These are phyloP conservation scores for Stephanodiscus minutulus DNA, from an alignment of 108 stramenopile species.

Conservation along the genomic window DNA sequence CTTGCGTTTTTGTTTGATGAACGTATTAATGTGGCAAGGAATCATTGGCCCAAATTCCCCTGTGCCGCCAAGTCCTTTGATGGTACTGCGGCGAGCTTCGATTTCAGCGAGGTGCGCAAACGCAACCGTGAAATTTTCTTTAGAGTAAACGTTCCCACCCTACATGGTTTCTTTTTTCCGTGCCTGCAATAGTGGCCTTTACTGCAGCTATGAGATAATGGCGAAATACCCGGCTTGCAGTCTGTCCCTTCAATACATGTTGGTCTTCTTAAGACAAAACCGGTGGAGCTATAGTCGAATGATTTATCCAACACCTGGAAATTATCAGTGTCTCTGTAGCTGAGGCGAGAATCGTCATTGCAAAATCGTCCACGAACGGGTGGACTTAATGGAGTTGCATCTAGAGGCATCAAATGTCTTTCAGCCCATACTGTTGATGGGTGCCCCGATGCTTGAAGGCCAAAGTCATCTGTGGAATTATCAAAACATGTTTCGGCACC, in stretches of 20 bases:
- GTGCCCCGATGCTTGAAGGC: constrained; percentile 42
- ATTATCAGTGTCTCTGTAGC: constrained; percentile 60
- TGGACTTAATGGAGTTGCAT: constrained; percentile 53
- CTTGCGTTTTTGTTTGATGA: not conserved
- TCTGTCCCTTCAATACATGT: constrained; percentile 10
- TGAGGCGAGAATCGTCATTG: constrained; percentile 52
- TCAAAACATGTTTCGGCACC: constrained; percentile 65
- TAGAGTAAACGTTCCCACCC: constrained; percentile 50
- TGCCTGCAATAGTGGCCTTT: constrained; percentile 70
- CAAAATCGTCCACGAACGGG: constrained; percentile 54
- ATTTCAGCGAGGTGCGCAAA: not conserved
- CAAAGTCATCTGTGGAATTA: constrained; percentile 68
- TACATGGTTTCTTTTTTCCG: constrained; percentile 71
- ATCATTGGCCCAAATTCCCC: not conserved
- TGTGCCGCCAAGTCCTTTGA: not conserved
- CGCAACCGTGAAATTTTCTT: not conserved
- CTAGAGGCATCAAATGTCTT: constrained; percentile 45
- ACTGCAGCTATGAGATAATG: constrained; percentile 50
- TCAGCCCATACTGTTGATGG: constrained; percentile 50
- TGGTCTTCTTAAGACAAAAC: constrained; percentile 58
- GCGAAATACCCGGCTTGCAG: not conserved
- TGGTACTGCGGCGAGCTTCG: not conserved
- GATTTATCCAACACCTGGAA: constrained; percentile 56
- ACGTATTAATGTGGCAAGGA: not conserved
- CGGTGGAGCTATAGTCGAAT: constrained; percentile 68